Conservation (phyloP, 768 basidiomycete species). For the Lactarius deliciosus region DNA sequence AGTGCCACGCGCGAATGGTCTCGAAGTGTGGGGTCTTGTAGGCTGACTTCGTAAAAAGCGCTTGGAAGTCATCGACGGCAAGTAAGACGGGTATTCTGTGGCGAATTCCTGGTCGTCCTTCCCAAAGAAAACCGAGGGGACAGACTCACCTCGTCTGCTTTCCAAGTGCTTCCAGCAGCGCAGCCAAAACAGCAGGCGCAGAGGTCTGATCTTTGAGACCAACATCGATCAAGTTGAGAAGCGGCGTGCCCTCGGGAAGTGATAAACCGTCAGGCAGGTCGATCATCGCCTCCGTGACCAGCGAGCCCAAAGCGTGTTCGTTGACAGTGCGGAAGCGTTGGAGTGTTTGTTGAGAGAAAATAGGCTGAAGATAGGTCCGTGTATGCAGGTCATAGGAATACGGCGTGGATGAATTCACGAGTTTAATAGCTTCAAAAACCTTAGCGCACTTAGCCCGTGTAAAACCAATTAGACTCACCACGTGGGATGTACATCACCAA, state of each 20-base stretch:
- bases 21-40: constrained; percentile 77
- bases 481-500: constrained; percentile 84
- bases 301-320: constrained; percentile 39
- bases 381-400: constrained; percentile 75
- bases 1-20: constrained; percentile 68
- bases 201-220: constrained; percentile 53
- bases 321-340: constrained; percentile 65
- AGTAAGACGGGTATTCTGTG: constrained; percentile 73
- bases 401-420: constrained; percentile 73
- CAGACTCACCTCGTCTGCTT: constrained; percentile 60
- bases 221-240: constrained; percentile 56
- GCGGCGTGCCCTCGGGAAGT: constrained; percentile 47
- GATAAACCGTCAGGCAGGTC: constrained; percentile 48
- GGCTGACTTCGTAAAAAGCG: constrained; percentile 63
- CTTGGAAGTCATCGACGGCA: constrained; percentile 87
- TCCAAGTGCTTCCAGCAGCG: constrained; percentile 60
- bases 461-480: constrained; percentile 43
- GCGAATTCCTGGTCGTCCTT: constrained; percentile 2
- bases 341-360: constrained; percentile 61
- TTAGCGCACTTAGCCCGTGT: neutral
- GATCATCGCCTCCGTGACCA: constrained; percentile 45
- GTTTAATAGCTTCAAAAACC: constrained; percentile 43
- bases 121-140: neutral
- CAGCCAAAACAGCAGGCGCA: constrained; percentile 57
- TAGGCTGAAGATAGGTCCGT: constrained; percentile 73